phyloP scores from a whole-genome alignment of 257 asterid species.

The Mitragyna speciosa region DNA sequence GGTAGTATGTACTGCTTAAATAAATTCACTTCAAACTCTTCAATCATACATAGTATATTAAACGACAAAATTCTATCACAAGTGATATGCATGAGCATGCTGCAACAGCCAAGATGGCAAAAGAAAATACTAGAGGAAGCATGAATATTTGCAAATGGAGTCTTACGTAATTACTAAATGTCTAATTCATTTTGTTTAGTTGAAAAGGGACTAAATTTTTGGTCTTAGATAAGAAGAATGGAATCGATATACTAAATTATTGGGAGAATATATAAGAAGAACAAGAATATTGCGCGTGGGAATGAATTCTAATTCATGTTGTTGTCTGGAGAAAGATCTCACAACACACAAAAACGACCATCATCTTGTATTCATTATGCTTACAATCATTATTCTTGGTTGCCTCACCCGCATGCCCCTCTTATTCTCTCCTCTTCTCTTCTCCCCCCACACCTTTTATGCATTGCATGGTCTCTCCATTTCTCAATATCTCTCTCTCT shows the following conservation, averaged over 20 bases:
- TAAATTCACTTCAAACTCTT: background rate
- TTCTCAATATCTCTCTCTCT: background rate
- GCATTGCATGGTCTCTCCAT: background rate
- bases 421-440: conserved; percentile 15
- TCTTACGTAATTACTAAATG: background rate
- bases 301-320: conserved; percentile 51
- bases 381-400: conserved; percentile 69
- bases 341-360: conserved; percentile 36
- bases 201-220: background rate
- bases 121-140: background rate
- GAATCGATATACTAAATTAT: background rate
- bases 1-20: background rate
- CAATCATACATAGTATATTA: background rate
- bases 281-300: conserved; percentile 41
- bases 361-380: conserved; percentile 92
- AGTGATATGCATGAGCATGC: background rate
- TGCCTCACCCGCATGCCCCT: conserved; percentile 77
- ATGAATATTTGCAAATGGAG: background rate
- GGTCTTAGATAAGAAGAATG: background rate
- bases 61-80: conserved; percentile 5
- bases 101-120: too few species aligned
- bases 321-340: conserved; percentile 49
- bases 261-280: background rate
- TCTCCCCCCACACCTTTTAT: conserved; percentile 12
- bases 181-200: background rate